Evolutionary conservation across 306 rosid genomes (phyloP), one percentile per base, ranked within the genome.

Genomic region (Inga leiocalycina): DNA sequence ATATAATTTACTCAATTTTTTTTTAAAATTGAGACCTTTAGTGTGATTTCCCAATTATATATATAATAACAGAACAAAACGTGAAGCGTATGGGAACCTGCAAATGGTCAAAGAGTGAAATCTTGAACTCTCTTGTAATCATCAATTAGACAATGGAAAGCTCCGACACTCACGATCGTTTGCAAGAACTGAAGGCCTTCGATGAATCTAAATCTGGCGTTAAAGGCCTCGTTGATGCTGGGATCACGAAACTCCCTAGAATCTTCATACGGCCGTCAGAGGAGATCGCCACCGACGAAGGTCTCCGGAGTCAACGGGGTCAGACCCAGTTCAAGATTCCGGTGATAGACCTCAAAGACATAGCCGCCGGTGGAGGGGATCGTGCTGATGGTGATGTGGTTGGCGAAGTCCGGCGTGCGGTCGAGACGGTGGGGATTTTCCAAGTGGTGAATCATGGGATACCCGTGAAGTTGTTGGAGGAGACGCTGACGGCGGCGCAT

Each of bases 361-460:
- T 82, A 10, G 68, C 8, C 16, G 17, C 7, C 27, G 2, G 46
- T 2, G 59, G 59, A 22, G 76, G 57, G 11, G 52, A 76, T 15
- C 84, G 77, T 12, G 4, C 73, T 8, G 80, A 37, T 6, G 8
- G 59, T 8, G 80, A 52, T 14, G 22, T 57, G 3, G 81, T 90
- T 0, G 75, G 81, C 4, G 48, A 56, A 32, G 79, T 88, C 80
- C 75, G 84, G 61, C 27, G 2, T 17, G 90, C 87, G 0, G 87
- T 89, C 0, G 90, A 80, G 69, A 76, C 70, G 0, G 81, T 75
- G 12, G 93, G 91, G 6, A 84, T 90, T 75, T 90, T 90, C 49
- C 90, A 82, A 78, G 88, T 88, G 82, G 86, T 88, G 80, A 90
- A 90, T 59, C 90, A 90, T 52, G 91, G 87, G 54, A 66, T 88